Evolutionary conservation across 352 stramenopile genomes (phyloP), one percentile per base, ranked within the genome.

Genomic region (Blastocystis sp.): DNA sequence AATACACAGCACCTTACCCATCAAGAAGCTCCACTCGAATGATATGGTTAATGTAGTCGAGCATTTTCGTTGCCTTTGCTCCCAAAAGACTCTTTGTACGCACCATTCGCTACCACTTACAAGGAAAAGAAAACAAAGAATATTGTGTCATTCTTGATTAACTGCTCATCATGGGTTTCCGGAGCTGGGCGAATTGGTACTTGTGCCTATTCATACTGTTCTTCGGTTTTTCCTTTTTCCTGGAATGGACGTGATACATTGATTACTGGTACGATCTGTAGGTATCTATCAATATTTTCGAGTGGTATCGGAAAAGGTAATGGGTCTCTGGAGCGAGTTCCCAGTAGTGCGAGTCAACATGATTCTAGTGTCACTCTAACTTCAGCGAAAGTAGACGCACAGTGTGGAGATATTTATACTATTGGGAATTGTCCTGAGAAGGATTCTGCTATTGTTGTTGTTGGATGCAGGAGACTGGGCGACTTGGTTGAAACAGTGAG

Each of bases 31-130:
- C 73, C 11, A 85, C 73, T 26, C 73, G 73, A n/a, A 85, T 85
- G 16, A 85, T 85, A 55, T 85, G 73, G 73, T 85, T 85, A 24
- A 85, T 85, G 53, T 85, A 85, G 73, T 85, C 50, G 30, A 85
- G 63, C 73, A 85, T 85, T 53, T 45, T 85, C 18, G 73, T 85
- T 43, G 73, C 73, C 73, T 85, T 85, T 24, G 73, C 73, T 69
- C 73, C 73, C 73, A 85, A 43, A 47, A 37, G 65, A 45, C 43
- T 85, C 73, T 85, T 85, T 68, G 73, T 85, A n/a, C 34, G 30
- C 50, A 85, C 73, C 73, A 85, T 85, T 45, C 16, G 47, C 11
- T 37, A 43, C 20, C 53, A 24, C 9, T 20, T 3, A 45, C 9
- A 73, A 34, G 13, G 20, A 45, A 43, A 20, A 43, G 18, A 43